Evolutionary conservation across 1,284 basidiomycete genomes (phyloP), one percentile per base, ranked within the genome.

Genomic region (Rhodotorula sp.): DNA sequence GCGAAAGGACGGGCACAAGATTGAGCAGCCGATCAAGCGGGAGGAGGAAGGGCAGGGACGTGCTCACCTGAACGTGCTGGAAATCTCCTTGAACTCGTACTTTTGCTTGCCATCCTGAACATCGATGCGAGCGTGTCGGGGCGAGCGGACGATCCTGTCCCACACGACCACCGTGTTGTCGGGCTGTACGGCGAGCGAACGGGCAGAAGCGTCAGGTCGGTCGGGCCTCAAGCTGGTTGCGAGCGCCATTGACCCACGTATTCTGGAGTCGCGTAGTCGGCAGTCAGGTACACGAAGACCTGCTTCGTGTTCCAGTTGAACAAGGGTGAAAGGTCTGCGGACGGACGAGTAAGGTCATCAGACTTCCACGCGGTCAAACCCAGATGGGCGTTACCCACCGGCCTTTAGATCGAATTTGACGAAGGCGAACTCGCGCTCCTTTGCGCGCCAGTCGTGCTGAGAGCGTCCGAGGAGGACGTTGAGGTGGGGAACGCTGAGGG

Each of bases 241-340:
- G 9, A 36, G 34, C n/a, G 30, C 11, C 3, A 11, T 15, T 3
- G 19, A 36, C 89, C 80, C 78, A 90, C 90, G 60, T 89, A 88
- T 80, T 89, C 82, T 1, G 83, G 79, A 66, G 88, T 90, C 51
- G 84, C 84, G 77, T 91, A 92, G 78, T 92, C 89, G 0, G 89
- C 91, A 73, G 87, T 85, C 51, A 93, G 83, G 77, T 90, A 92
- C 29, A 94, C 80, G 78, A 95, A 94, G 24, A 95, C 79, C 79
- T 95, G 92, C 80, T 95, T 95, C 19, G 92, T 95, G 79, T 95
- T 95, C 91, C 92, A 95, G 79, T 92, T 84, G 81, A 94, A 95
- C 27, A 95, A 82, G 6, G 90, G 86, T 19, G 84, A 82, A 20
- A 94, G 82, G 81, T 95, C 92, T 90, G 77, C 70, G 34, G 74